Evolutionary conservation across 106 monocot genomes (phyloP).

Genomic region (Dioscorea dumetorum): DNA sequence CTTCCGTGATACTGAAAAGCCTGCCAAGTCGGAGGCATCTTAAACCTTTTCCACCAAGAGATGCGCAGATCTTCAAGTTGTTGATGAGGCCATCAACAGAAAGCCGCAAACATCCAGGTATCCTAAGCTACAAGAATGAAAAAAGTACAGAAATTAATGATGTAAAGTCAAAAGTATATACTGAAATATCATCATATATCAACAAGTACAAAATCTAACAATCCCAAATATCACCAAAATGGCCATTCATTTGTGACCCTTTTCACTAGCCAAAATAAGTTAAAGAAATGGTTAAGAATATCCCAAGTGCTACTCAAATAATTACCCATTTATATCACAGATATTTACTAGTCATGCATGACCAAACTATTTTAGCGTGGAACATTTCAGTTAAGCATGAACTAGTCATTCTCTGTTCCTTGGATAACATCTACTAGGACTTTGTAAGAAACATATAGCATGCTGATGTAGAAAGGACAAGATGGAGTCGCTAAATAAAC

Average conservation of each 20-base stretch:
- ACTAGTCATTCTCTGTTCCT: no score
- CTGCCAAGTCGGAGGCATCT: constrained; percentile 35
- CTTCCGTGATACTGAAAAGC: constrained; percentile 19
- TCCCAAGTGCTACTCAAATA: no score
- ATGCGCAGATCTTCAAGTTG: constrained; percentile 36
- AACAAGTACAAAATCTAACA: not conserved
- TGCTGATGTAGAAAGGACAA: no score
- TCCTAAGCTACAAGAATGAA: constrained; percentile 32
- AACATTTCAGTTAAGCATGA: no score
- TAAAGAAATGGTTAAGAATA: no score
- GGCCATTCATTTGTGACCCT: not conserved
- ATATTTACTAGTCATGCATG: no score
- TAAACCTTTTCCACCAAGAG: constrained; percentile 13
- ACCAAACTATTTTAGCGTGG: no score
- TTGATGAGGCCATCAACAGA: constrained; percentile 32
- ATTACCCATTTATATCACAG: no score
- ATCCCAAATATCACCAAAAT: not conserved
- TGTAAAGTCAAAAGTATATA: not conserved
- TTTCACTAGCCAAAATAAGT: no score
- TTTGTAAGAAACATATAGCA: no score
- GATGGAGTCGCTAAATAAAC: no score
- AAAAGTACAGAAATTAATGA: not conserved
- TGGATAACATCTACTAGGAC: no score
- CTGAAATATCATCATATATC: not conserved
- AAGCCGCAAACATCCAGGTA: constrained; percentile 33